Evolutionary conservation across 2,329 filamentous ascomycete genomes (phyloP), one percentile per base, ranked within the genome.

Genomic region (Calonectria montana): DNA sequence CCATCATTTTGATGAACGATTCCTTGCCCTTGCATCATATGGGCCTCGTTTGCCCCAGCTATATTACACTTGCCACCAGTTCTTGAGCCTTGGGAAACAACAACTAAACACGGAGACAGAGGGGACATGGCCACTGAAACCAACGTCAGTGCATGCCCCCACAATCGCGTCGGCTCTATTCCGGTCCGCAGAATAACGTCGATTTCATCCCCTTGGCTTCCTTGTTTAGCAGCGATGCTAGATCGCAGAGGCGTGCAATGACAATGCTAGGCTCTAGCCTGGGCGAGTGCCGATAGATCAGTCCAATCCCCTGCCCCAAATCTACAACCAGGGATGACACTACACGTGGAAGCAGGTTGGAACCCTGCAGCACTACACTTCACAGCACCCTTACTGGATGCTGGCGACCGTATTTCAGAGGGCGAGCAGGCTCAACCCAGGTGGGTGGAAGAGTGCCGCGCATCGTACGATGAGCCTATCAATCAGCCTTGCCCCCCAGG

Each of bases 221-320:
- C 62, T 43, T 62, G 63, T 66, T 64, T 64, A 69, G 64, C 61
- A 35, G 48, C 57, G 41, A 67, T 69, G 31, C 66, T 50, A 69
- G 39, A 71, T 63, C 50, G 29, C 27, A 67, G 55, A 64, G 39
- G 69, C 37, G 62, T 50, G 69, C 62, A 47, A 47, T 55, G 47
- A n/a, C 31, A 6, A 43, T 48, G 65, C 29, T 41, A 67, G 31
- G 39, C 45, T 18, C 48, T 66, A 43, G 55, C 48, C 68, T 67
- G 63, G 45, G 57, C 57, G 64, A 71, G 57, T 67, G 64, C 69
- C 69, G 69, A 71, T 50, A 57, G 64, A 71, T 67, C 69, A 71
- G 64, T 64, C 45, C 47, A 63, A 59, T 47, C 64, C 69, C 63
- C 69, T 67, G 64, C 29, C 25, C 13, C 50, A 55, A 37, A 65